Evolutionary conservation across 192 early-diverging fungal species (phyloP).

Genomic region (Mortierella antarctica): DNA sequence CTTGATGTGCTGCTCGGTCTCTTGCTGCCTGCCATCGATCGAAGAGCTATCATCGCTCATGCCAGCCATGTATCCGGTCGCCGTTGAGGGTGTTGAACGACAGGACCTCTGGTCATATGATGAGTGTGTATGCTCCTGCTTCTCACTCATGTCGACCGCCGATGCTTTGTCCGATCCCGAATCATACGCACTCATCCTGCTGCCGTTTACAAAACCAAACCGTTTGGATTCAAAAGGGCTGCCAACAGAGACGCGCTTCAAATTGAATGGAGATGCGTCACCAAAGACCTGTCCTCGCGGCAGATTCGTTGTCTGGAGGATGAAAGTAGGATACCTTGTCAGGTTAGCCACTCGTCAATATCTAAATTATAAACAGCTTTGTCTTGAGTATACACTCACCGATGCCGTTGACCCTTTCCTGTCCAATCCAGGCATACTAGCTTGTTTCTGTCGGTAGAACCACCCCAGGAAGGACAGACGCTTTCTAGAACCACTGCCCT

Average conservation of each 20-base stretch:
- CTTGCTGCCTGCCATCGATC: conserved; percentile 2
- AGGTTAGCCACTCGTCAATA: not conserved
- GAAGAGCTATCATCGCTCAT: conserved; percentile 20
- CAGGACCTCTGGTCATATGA: not conserved
- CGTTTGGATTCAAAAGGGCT: conserved; percentile 17
- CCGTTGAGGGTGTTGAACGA: conserved; percentile 7
- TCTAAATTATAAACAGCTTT: not conserved
- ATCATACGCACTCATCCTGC: conserved; percentile 8
- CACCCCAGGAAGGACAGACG: conserved; percentile 5
- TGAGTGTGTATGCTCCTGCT: not conserved
- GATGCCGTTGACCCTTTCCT: not conserved
- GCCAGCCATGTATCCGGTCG: conserved; percentile 17
- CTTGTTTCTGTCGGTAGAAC: not conserved
- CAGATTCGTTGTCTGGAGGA: too few relatives aligned
- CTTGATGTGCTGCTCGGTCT: not conserved
- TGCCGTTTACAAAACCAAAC: conserved; percentile 9
- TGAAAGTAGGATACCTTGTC: too few relatives aligned
- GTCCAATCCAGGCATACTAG: not conserved
- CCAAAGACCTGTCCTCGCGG: too few relatives aligned
- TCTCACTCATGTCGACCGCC: not conserved
- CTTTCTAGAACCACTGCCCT: not conserved
- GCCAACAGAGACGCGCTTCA: conserved; percentile 12
- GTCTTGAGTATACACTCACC: not conserved
- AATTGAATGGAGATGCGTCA: conserved; percentile 5
- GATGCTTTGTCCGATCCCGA: not conserved